phyloP scores from a whole-genome alignment of 2,329 filamentous ascomycete genomes.

The Aquanectria penicillioides region DNA sequence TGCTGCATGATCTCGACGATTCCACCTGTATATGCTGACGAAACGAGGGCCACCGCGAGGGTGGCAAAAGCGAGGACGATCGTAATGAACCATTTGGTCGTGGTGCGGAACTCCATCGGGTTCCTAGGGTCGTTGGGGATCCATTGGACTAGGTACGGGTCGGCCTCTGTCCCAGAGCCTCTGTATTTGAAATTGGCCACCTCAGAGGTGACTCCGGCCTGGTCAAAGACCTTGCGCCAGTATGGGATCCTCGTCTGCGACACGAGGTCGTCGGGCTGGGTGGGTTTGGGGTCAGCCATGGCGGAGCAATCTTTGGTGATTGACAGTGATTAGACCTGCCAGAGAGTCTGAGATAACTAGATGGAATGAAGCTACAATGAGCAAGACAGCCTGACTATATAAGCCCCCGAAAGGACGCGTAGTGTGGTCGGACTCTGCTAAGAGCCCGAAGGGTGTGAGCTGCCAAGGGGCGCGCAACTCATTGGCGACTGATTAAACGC shows the following conservation, averaged over 20 bases:
- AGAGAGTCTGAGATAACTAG: too few species aligned
- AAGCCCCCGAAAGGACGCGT: too few species aligned
- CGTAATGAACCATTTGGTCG: conserved; percentile 1
- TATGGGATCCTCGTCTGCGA: not conserved
- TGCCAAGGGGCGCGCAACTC: too few species aligned
- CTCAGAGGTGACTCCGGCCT: not conserved
- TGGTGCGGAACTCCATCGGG: conserved; percentile 1
- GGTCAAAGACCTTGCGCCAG: conserved; percentile 1
- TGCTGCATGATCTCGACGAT: not conserved
- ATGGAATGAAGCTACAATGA: too few species aligned
- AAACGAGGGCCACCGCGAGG: not conserved
- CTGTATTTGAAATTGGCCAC: not conserved
- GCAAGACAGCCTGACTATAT: too few species aligned
- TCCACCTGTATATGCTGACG: conserved; percentile 1
- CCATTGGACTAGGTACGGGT: not conserved
- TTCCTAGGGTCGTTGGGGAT: not conserved
- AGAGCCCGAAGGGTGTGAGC: too few species aligned
- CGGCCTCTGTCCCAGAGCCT: not conserved
- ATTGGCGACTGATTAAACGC: too few species aligned
- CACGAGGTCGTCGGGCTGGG: not conserved
- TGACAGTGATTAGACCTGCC: too few species aligned
- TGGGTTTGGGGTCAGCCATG: not conserved
- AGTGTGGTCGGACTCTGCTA: too few species aligned
- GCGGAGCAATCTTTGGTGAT: too few species aligned
- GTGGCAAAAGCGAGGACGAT: not conserved